A percentile compares a stretch with the other conserved stretches of the same genome.
These are phyloP conservation scores for Solanum neorickii DNA, from an alignment of 257 asterid genomes.

Conservation along the genomic window DNA sequence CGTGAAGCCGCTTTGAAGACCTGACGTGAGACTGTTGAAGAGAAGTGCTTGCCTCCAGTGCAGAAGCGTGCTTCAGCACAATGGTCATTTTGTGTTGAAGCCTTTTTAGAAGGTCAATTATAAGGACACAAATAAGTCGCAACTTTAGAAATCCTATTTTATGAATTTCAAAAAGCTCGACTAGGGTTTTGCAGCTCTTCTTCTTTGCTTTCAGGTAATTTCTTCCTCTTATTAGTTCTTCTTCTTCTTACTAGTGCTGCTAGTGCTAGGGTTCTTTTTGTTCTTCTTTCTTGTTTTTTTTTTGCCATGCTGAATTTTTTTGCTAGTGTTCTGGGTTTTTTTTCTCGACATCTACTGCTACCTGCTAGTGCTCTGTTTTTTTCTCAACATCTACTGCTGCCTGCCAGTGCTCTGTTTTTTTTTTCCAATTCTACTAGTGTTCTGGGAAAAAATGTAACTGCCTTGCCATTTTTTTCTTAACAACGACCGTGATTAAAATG, in stretches of 20 bases:
- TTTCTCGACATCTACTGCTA: too few species aligned
- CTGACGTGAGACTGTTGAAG: background rate
- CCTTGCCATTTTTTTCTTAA: background rate
- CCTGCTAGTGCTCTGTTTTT: background rate
- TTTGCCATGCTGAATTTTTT: too few species aligned
- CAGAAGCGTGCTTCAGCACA: background rate
- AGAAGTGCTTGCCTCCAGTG: background rate
- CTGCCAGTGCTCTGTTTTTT: too few species aligned
- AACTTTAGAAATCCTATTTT: background rate
- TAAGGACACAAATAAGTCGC: background rate
- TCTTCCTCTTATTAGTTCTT: background rate
- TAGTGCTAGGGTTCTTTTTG: background rate
- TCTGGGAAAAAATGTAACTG: background rate
- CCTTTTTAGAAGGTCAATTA: background rate
- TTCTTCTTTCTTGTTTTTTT: background rate
- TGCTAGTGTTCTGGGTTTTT: too few species aligned
- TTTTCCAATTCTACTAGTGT: background rate
- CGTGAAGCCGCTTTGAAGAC: background rate
- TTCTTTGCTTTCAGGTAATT: background rate
- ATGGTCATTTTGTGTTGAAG: background rate
- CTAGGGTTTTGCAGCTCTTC: background rate
- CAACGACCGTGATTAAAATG: background rate
- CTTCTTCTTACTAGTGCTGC: background rate
- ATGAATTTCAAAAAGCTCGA: background rate
- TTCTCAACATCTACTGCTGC: too few species aligned